A percentile compares a stretch with the other conserved stretches of the same genome.
Evolutionary conservation across 2,329 filamentous ascomycete genomes (phyloP).

Genomic region (Cladosporium oxysporum): DNA sequence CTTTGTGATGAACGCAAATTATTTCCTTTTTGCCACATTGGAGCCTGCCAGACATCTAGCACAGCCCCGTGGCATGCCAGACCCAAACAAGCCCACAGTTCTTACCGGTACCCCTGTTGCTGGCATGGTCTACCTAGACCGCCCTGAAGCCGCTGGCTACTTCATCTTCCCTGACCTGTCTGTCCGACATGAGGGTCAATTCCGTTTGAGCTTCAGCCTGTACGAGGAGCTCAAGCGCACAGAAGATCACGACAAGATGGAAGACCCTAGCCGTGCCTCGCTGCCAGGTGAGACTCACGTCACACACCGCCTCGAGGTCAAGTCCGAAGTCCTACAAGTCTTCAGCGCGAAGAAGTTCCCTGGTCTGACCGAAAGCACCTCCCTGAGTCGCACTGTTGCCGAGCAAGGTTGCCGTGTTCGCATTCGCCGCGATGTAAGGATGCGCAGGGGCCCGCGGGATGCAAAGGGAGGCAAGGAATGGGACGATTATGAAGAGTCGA

Average conservation of each 20-base stretch:
- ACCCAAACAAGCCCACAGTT: slow-evolving; percentile 69
- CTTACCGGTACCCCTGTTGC: slow-evolving; percentile 93
- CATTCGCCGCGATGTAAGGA: slow-evolving; percentile 89
- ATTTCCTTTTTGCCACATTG: slow-evolving; percentile 93
- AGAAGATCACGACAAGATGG: slow-evolving; percentile 69
- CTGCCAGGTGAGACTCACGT: slow-evolving; percentile 60
- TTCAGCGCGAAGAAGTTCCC: slow-evolving; percentile 99
- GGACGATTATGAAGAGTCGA: slow-evolving; percentile 64
- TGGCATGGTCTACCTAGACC: slow-evolving; percentile 93
- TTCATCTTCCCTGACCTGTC: slow-evolving; percentile 98
- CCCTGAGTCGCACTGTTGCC: slow-evolving; percentile 83
- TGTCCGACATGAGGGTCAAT: slow-evolving; percentile 91
- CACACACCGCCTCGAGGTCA: slow-evolving; percentile 85
- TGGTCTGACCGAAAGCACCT: slow-evolving; percentile 84
- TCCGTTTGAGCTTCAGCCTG: slow-evolving; percentile 86
- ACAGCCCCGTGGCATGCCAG: slow-evolving; percentile 68
- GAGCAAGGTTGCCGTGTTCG: slow-evolving; percentile 96
- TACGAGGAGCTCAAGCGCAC: slow-evolving; percentile 91
- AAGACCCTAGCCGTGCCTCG: slow-evolving; percentile 38
- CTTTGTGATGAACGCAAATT: slow-evolving; percentile 92
- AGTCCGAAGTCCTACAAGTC: slow-evolving; percentile 82
- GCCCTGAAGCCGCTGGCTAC: slow-evolving; percentile 77
- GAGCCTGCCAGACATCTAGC: slow-evolving; percentile 83
- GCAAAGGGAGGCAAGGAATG: slow-evolving; percentile 60
- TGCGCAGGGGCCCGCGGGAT: slow-evolving; percentile 77